Evolutionary conservation across 225 moss, liverwort and hornwort species (phyloP).

Genomic region (Polytrichum commune): DNA sequence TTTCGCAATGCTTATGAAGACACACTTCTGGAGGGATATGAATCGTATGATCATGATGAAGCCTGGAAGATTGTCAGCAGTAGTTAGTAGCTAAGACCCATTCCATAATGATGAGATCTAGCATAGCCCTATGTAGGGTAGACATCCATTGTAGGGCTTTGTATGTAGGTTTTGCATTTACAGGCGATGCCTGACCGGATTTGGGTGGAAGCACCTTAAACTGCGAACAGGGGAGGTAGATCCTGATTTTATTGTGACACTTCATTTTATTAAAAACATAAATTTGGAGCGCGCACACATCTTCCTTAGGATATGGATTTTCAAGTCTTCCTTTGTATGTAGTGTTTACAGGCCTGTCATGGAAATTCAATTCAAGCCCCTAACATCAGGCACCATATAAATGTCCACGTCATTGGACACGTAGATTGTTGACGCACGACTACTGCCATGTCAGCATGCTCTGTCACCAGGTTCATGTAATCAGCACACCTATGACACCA

Average conservation of each 20-base stretch:
- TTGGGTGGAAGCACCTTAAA: background rate
- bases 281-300: no score
- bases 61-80: no score
- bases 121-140: background rate
- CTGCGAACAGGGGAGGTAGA: background rate
- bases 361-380: background rate
- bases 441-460: slow-evolving; percentile 1
- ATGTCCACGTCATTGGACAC: background rate
- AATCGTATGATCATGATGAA: no score
- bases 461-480: background rate
- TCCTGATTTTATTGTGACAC: background rate
- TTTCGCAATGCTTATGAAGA: no score
- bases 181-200: background rate
- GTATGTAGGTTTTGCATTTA: background rate
- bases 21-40: no score
- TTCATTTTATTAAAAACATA: background rate
- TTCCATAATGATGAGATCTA: background rate
- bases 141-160: background rate
- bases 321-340: background rate
- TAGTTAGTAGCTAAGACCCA: no score
- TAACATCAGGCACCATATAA: background rate
- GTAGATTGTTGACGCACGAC: background rate
- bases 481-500: background rate
- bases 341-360: background rate
- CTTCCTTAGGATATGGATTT: no score